Conservation (phyloP, 192 early-diverging fungal genomes). For the Coemansia sp. region DNA sequence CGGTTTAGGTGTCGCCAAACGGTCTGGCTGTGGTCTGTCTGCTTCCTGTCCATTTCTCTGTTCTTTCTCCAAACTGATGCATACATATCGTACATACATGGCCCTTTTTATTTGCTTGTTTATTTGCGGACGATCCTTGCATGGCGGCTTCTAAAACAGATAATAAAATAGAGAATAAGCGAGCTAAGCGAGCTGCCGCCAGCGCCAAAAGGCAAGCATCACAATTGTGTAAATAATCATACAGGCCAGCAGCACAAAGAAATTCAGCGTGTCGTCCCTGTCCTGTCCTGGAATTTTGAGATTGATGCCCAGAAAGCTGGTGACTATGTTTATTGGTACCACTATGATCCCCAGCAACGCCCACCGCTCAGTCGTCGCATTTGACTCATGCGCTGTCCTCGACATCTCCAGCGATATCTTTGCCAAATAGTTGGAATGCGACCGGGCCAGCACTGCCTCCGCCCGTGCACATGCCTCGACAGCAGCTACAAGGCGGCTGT, state of each 20-base stretch:
- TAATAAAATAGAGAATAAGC: background rate
- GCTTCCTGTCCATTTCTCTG: background rate
- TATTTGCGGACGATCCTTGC: background rate
- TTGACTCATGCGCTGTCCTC: slow-evolving; percentile 41
- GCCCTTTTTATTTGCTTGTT: background rate
- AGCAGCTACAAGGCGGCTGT: slow-evolving; percentile 38
- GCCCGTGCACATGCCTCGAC: slow-evolving; percentile 43
- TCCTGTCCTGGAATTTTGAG: slow-evolving; percentile 70
- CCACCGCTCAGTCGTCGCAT: slow-evolving; percentile 50
- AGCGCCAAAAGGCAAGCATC: slow-evolving; percentile 52
- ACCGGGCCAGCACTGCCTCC: slow-evolving; percentile 66
- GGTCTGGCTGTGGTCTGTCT: background rate
- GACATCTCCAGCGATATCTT: slow-evolving; percentile 74
- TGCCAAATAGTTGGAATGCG: slow-evolving; percentile 75
- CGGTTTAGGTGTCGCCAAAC: background rate
- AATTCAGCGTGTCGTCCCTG: slow-evolving; percentile 55
- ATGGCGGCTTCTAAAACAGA: background rate
- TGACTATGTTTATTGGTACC: slow-evolving; percentile 53
- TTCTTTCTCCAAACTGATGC: background rate
- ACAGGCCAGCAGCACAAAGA: slow-evolving; percentile 49
- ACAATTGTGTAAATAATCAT: slow-evolving; percentile 38
- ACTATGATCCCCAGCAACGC: slow-evolving; percentile 54
- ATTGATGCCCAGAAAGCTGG: slow-evolving; percentile 70
- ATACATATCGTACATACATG: background rate
- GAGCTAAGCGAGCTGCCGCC: slow-evolving; percentile 31